A percentile compares a stretch with the other conserved stretches of the same genome.
These are phyloP conservation scores for Neodidymelliopsis sp. DNA, from an alignment of 2,329 filamentous ascomycete genomes.

Conservation along the genomic window DNA sequence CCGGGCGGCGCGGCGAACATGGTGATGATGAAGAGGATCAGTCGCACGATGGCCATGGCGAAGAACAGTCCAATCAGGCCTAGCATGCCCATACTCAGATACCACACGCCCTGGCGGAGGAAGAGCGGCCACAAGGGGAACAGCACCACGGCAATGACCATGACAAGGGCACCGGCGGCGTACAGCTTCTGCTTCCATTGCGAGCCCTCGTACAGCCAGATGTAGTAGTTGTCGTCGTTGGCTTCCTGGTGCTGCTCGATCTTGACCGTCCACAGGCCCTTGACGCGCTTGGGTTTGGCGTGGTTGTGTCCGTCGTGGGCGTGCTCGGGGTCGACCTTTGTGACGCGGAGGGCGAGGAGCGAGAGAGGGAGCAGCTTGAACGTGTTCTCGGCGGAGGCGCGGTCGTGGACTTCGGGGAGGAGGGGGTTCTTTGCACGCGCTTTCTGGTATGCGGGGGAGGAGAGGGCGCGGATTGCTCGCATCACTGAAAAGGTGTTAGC, in stretches of 20 bases:
- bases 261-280: slow-evolving; percentile 94
- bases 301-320: slow-evolving; percentile 69
- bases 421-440: slow-evolving; percentile 87
- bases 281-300: slow-evolving; percentile 78
- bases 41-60: slow-evolving; percentile 93
- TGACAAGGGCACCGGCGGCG: slow-evolving; percentile 79
- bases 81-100: slow-evolving; percentile 92
- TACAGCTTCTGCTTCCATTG: slow-evolving; percentile 95
- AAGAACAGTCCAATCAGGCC: slow-evolving; percentile 93
- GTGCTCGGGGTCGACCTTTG: slow-evolving; percentile 75
- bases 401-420: slow-evolving; percentile 86
- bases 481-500: slow-evolving; percentile 73
- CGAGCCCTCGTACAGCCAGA: slow-evolving; percentile 94
- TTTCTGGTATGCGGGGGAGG: slow-evolving; percentile 90
- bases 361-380: slow-evolving; percentile 96
- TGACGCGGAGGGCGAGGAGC: slow-evolving; percentile 88
- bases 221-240: slow-evolving; percentile 87
- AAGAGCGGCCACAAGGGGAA: slow-evolving; percentile 97
- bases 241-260: slow-evolving; percentile 97
- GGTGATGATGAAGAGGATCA: slow-evolving; percentile 92
- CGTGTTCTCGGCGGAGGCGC: slow-evolving; percentile 85
- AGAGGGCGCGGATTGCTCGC: slow-evolving; percentile 87
- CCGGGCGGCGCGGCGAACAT: slow-evolving; percentile 85
- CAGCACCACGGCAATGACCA: slow-evolving; percentile 88
- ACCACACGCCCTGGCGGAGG: slow-evolving; percentile 93